phyloP scores from a whole-genome alignment of 805 yeast species.

The Yamadazyma olivae region DNA sequence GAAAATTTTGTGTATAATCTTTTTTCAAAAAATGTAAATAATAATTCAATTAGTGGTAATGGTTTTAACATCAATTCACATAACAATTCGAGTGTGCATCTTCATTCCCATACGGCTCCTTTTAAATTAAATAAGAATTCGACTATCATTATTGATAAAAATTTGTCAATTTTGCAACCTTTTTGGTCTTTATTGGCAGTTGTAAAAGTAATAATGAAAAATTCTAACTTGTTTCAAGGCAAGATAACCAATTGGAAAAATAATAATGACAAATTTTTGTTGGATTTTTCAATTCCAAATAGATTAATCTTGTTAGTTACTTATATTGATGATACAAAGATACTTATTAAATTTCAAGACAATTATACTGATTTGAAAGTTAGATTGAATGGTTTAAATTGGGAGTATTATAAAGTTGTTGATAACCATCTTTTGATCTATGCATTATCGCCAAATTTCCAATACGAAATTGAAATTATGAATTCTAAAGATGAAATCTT shows the following conservation, averaged over 20 bases:
- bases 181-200: constrained; percentile 44
- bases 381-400: constrained; percentile 29
- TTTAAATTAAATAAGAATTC: constrained; percentile 11
- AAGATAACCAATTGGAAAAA: constrained; percentile 21
- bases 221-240: constrained; percentile 31
- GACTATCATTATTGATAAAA: constrained; percentile 11
- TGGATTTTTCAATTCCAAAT: constrained; percentile 2
- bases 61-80: not conserved
- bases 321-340: constrained; percentile 28
- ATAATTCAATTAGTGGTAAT: not conserved
- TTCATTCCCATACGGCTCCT: not conserved
- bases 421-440: constrained; percentile 24
- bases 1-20: constrained; percentile 12
- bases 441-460: constrained; percentile 35
- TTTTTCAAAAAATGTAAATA: constrained; percentile 8
- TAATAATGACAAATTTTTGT: constrained; percentile 19
- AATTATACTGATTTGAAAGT: constrained; percentile 14
- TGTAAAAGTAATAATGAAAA: constrained; percentile 24
- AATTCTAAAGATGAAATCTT: constrained; percentile 12
- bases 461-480: constrained; percentile 32
- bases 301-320: constrained; percentile 10
- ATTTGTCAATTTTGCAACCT: constrained; percentile 27
- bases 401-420: constrained; percentile 25
- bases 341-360: constrained; percentile 19
- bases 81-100: not conserved